Evolutionary conservation across 2,329 filamentous ascomycete species (phyloP), one percentile per base, ranked within the genome.

Genomic region (Aureobasidium melanogenum): DNA sequence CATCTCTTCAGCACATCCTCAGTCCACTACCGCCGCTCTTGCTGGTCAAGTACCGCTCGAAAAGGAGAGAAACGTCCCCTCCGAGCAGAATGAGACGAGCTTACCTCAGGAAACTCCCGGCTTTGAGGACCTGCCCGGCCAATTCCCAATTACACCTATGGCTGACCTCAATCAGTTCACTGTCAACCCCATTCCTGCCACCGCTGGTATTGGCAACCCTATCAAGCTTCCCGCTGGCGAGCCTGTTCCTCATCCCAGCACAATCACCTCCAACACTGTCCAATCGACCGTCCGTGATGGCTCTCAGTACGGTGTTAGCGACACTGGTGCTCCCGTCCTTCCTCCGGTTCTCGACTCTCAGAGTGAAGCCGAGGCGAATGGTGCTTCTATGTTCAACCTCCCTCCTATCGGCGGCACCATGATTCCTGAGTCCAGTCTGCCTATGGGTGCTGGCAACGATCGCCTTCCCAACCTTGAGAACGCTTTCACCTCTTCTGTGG

Each of bases 271-370:
- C 56, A 88, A 89, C 73, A 87, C 91, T 55, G 82, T 96, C 69
- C 84, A 86, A 44, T 84, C 82, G 66, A 82, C 79, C 28, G 80
- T 79, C 38, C 80, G 77, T 69, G 92, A 97, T 72, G 83, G 91
- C 73, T 89, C 86, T 67, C 93, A 90, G 1, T 97, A 97, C 74
- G 88, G 95, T 73, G 89, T 89, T 74, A 85, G 86, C 65, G 88
- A 88, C 69, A 82, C 85, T 62, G 69, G 70, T 28, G 73, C 75
- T 62, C 73, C 73, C 38, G 66, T 78, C 36, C 70, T 80, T 14
- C 74, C 76, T 30, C 73, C 79, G n/a, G 75, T 78, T 26, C 70
- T 77, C n/a, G 77, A 75, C 46, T 73, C 77, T 44, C 71, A 73
- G 24, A 71, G 73, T 47, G 76, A 79, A 63, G 71, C 70, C 51